Base-by-base conservation (phyloP, 75 land plant species). In the Cryptomeria japonica region DNA sequence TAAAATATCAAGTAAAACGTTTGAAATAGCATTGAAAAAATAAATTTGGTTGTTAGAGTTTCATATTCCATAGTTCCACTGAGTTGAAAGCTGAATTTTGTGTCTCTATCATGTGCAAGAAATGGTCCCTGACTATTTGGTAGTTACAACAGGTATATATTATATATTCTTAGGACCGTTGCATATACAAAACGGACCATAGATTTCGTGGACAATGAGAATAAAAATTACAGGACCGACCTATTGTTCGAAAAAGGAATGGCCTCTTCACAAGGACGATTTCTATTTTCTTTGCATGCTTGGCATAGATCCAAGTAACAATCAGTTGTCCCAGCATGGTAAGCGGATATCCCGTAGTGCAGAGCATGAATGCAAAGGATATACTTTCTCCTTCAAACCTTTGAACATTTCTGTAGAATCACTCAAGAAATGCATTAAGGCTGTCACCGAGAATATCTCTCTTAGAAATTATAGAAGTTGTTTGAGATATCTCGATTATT, bases 331-430 rank as follows among this genome's bases (percentile, higher is more conserved):
- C 95, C 34, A 94, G 53, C 95, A 95, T 91, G 79, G 99, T 94
- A 13, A 94, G 12, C 1, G 10, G 13, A 47, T 10, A 47, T 47
- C 51, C 13, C 51, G 8, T 1, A 47, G 51, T 84, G 28, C 95
- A 92, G 80, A 97, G n/a, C 89, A 96, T 97, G 87, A 91, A 96
- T 0, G 97, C 95, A 56, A 97, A 97, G 8, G 94, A 73, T 97
- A 97, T 11, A 84, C 87, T 42, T 86, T 87, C 18, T 58, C 77
- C 0, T 94, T 94, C 80, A 94, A 86, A 19, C 88, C 89, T 84
- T 39, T 87, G 72, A 97, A 96, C 6, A 94, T 96, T 75, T 85
- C 84, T 53, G 92, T 87, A 3, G 97, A 86, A 85, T 96, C 99
- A 80, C 87, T 73, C 16, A 97, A 89, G 95, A 97, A n/a, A 86